Evolutionary conservation across 2,329 filamentous ascomycete species (phyloP), one percentile per base, ranked within the genome.

Genomic region (Aureobasidium mangrovei): DNA sequence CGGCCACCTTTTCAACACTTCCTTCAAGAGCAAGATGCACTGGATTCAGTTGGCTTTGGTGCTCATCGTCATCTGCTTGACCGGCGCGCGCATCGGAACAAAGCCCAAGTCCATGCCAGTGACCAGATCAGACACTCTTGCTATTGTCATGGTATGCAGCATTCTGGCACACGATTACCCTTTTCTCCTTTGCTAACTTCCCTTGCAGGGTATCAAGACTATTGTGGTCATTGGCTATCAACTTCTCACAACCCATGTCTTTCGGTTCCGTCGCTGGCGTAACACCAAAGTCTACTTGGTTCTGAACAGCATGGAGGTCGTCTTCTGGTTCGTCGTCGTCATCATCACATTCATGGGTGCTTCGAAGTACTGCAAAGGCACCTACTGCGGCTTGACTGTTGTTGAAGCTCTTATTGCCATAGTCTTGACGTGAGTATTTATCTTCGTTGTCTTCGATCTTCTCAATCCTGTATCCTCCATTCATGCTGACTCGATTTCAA

Each of bases 271-370:
- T 9, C 64, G 62, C 53, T 75, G 69, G 70, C 63, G 58, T 29
- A 71, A 66, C 59, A 60, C 69, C 4, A 75, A 73, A 60, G 71
- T 71, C 4, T 67, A 72, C 59, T 58, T 63, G 4, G 70, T 74
- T 35, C 62, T 75, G 54, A 72, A 71, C 60, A 62, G 57, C 43
- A 60, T 74, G 12, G 72, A 76, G 57, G 58, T 70, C 10, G 62
- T 74, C 10, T 74, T 74, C 59, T 75, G 73, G 72, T 63, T 63
- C 12, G 67, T 64, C 4, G 67, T 71, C 6, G 60, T 67, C 4
- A 64, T 69, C 36, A 47, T 72, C 24, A 47, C 53, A 35, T 35
- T n/a, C 2, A 31, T 33, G 28, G 43, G 53, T 8, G 32, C 48
- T 28, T 33, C 28, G n/a, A 45, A 31, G 10, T 45, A 24, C 10